A percentile compares a stretch with the other conserved stretches of the same genome.
phyloP scores from a whole-genome alignment of 441 rosid species.

The Euphorbia schlechtendalii region DNA sequence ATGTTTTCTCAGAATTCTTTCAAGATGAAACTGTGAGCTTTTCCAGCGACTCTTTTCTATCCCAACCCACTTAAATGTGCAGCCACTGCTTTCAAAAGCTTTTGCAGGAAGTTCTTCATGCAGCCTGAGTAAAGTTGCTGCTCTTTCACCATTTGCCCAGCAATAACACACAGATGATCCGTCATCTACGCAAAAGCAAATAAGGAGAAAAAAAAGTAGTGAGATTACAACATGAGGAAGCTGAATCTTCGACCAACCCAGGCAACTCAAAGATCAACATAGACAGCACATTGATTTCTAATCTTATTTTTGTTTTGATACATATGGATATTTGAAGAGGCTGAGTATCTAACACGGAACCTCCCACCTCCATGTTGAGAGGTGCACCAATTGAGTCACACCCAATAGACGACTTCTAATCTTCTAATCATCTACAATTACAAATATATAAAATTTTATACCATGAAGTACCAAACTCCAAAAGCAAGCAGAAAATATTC shows the following conservation, averaged over 20 bases:
- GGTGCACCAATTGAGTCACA: too few relatives aligned
- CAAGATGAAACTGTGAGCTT: slow-evolving; percentile 43
- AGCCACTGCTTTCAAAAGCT: slow-evolving; percentile 33
- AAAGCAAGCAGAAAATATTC: too few relatives aligned
- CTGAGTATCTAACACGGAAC: too few relatives aligned
- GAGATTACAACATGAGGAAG: not conserved
- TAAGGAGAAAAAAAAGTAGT: slow-evolving; percentile 1
- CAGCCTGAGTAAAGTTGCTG: slow-evolving; percentile 61
- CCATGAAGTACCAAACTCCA: not conserved
- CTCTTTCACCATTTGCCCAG: slow-evolving; percentile 70
- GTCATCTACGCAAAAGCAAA: slow-evolving; percentile 48
- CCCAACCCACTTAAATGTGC: slow-evolving; percentile 33
- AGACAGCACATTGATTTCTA: not conserved
- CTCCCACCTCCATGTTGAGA: too few relatives aligned
- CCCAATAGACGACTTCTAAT: too few relatives aligned
- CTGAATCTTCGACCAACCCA: not conserved
- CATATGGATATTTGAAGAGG: too few relatives aligned
- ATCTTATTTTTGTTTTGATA: too few relatives aligned
- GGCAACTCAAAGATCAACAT: not conserved
- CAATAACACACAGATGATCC: slow-evolving; percentile 78
- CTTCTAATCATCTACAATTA: too few relatives aligned
- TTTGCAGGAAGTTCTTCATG: slow-evolving; percentile 43
- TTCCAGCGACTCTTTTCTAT: slow-evolving; percentile 24
- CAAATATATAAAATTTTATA: not conserved
- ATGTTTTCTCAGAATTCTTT: slow-evolving; percentile 48